Evolutionary conservation across 768 basidiomycete genomes (phyloP).

Genomic region (Agaricus bisporus): DNA sequence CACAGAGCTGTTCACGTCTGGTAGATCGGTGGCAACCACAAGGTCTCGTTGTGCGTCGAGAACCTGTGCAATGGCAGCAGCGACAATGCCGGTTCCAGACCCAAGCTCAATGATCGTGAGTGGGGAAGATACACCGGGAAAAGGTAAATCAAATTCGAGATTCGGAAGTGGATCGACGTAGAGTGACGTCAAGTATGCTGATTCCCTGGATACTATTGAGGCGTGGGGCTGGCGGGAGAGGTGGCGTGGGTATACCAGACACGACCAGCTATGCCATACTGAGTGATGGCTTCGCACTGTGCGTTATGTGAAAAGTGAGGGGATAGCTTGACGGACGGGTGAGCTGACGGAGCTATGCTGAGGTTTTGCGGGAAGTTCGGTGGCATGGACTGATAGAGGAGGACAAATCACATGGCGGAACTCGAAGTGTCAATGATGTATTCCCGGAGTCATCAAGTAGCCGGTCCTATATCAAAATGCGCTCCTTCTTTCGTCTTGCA

Average conservation of each 20-base stretch:
- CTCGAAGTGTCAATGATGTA: not conserved
- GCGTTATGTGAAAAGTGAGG: conserved; percentile 25
- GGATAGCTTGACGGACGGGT: conserved; percentile 11
- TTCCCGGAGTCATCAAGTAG: conserved; percentile 14
- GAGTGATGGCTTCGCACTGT: conserved; percentile 55
- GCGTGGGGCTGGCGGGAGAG: not conserved
- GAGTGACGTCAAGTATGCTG: conserved; percentile 50
- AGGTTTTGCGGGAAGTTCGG: conserved; percentile 12
- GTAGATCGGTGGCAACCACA: conserved; percentile 67
- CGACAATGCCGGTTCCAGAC: conserved; percentile 68
- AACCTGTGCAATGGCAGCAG: conserved; percentile 28
- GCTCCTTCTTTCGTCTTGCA: conserved; percentile 6
- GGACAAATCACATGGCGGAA: conserved; percentile 13
- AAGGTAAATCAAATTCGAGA: conserved; percentile 50
- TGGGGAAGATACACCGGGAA: conserved; percentile 24
- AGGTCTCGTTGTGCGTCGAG: conserved; percentile 37
- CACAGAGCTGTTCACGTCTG: conserved; percentile 45
- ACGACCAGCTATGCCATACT: conserved; percentile 79
- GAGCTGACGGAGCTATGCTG: conserved; percentile 19
- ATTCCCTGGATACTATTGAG: conserved; percentile 50
- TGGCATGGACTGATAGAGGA: not conserved
- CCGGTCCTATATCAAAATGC: conserved; percentile 18
- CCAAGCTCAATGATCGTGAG: conserved; percentile 66
- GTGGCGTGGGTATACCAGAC: conserved; percentile 54
- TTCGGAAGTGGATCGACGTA: conserved; percentile 41